Evolutionary conservation across 2,329 filamentous ascomycete genomes (phyloP).

Genomic region (Nemania serpens): DNA sequence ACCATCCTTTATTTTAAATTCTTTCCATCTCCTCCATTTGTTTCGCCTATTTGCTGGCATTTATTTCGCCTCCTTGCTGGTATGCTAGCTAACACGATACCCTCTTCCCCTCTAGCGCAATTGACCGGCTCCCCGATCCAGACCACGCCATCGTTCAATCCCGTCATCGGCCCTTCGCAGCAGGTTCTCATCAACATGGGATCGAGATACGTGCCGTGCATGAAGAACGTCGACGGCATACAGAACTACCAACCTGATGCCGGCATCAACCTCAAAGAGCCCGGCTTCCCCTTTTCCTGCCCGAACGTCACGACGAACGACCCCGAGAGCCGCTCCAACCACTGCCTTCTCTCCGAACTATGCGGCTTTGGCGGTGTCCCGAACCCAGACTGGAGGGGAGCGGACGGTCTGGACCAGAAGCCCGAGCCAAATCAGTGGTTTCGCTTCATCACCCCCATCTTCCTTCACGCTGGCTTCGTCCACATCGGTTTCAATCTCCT

Average conservation of each 20-base stretch:
- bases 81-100: conserved; percentile 24
- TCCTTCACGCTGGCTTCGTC: conserved; percentile 90
- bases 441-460: conserved; percentile 94
- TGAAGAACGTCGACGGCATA: conserved; percentile 78
- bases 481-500: conserved; percentile 97
- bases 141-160: conserved; percentile 86
- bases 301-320: conserved; percentile 73
- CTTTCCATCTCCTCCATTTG: too few species aligned
- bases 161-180: conserved; percentile 93
- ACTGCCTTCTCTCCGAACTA: conserved; percentile 77
- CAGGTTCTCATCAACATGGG: conserved; percentile 97
- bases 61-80: background rate
- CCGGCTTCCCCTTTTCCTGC: conserved; percentile 70
- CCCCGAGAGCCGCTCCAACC: conserved; percentile 49
- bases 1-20: background rate
- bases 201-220: conserved; percentile 88
- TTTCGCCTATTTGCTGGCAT: too few species aligned
- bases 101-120: conserved; percentile 54
- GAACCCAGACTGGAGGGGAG: conserved; percentile 62
- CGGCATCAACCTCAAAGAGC: too few species aligned
- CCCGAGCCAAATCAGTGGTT: conserved; percentile 91
- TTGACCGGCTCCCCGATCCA: conserved; percentile 79
- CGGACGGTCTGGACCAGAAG: conserved; percentile 49
- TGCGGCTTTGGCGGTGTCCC: conserved; percentile 83
- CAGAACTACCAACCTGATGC: conserved; percentile 59